These are phyloP conservation scores for Piper betle DNA, from an alignment of 164 flowering plant genomes.

Conservation along the genomic window DNA sequence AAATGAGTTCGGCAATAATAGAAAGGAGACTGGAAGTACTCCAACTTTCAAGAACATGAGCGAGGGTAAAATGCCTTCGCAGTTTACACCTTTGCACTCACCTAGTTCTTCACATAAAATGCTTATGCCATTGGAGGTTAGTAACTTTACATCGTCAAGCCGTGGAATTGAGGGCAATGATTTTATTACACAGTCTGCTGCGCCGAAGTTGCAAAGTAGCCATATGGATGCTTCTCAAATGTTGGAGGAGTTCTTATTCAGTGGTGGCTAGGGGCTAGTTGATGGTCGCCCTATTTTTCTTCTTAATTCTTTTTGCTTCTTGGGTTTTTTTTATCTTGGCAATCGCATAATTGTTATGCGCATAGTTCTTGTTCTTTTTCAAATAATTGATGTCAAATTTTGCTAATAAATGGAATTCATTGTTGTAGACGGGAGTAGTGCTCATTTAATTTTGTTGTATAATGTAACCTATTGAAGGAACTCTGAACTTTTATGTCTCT, in stretches of 20 bases:
- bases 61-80: conserved; percentile 4
- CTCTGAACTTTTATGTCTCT: too few relatives aligned
- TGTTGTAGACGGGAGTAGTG: too few relatives aligned
- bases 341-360: too few relatives aligned
- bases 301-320: too few relatives aligned
- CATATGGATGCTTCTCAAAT: conserved; percentile 12
- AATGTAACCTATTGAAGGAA: too few relatives aligned
- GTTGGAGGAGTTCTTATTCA: conserved; percentile 18
- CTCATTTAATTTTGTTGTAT: too few relatives aligned
- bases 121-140: conserved; percentile 5
- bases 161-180: background rate
- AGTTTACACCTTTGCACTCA: conserved; percentile 5
- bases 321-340: too few relatives aligned
- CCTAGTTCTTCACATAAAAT: conserved; percentile 9
- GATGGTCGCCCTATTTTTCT: too few relatives aligned
- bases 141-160: background rate
- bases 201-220: background rate
- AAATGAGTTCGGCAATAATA: conserved; percentile 3
- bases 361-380: too few relatives aligned
- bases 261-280: background rate
- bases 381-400: too few relatives aligned
- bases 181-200: background rate
- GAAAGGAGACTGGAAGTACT: conserved; percentile 8
- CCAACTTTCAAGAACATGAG: conserved; percentile 10
- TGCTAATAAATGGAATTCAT: too few relatives aligned